Evolutionary conservation across 352 stramenopile genomes (phyloP).

Genomic region (Pythium scleroteichum): DNA sequence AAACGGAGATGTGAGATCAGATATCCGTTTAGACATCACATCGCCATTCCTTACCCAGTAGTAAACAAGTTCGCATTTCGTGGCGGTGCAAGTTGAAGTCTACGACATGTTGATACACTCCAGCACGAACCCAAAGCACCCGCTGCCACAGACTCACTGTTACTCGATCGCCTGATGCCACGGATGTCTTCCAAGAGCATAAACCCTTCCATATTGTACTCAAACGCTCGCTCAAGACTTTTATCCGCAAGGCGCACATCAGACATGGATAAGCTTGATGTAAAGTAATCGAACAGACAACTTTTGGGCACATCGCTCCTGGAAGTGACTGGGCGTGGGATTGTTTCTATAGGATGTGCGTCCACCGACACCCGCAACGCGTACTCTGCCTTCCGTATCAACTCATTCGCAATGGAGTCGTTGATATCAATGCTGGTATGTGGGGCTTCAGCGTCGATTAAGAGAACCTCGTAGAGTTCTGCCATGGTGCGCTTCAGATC

Average conservation of each 20-base stretch:
- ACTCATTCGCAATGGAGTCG: constrained; percentile 2
- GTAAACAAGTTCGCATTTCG: too few species aligned
- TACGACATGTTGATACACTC: too few species aligned
- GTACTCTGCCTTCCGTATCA: constrained; percentile 15
- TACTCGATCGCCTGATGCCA: too few species aligned
- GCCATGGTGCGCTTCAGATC: constrained; percentile 42
- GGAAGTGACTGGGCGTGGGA: not conserved
- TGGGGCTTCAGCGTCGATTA: not conserved
- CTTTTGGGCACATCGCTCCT: not conserved
- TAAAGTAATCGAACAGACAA: constrained; percentile 11
- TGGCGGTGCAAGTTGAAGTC: too few species aligned
- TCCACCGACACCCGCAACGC: not conserved
- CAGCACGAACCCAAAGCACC: too few species aligned
- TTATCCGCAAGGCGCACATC: constrained; percentile 13
- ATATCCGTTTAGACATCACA: too few species aligned
- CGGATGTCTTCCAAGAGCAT: constrained; percentile 7
- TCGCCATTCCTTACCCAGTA: too few species aligned
- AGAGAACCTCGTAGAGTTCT: constrained; percentile 38
- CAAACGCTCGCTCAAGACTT: not conserved
- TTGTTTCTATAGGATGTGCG: not conserved
- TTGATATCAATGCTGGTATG: not conserved
- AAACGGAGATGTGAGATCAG: too few species aligned
- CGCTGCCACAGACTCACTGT: too few species aligned
- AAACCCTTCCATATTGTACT: constrained; percentile 3
- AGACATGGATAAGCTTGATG: constrained; percentile 2